Conservation (phyloP, 1,284 basidiomycete genomes). For the Rhizoctonia solani region DNA sequence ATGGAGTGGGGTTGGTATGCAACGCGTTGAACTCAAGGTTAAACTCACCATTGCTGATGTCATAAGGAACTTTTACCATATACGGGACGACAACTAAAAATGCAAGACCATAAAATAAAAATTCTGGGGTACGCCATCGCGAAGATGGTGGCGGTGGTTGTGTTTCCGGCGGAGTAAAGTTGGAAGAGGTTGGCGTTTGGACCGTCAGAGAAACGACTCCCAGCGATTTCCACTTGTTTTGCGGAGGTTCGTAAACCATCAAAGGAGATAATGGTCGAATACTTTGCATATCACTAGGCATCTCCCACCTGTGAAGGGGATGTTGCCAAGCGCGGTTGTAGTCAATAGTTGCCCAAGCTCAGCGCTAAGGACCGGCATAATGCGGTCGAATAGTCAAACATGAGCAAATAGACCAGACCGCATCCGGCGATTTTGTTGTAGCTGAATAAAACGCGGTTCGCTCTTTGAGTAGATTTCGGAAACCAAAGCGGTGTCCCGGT, state of each 20-base stretch:
- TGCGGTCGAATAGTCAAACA: no score
- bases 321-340: no score
- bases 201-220: slow-evolving; percentile 50
- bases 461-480: no score
- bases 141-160: slow-evolving; percentile 46
- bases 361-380: background rate
- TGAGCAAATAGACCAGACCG: no score
- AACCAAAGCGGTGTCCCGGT: no score
- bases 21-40: background rate
- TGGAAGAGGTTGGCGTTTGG: slow-evolving; percentile 51
- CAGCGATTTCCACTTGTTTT: slow-evolving; percentile 30
- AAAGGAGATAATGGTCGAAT: slow-evolving; percentile 15
- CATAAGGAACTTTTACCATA: slow-evolving; percentile 81
- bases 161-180: slow-evolving; percentile 41
- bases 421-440: no score
- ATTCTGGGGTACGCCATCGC: slow-evolving; percentile 84
- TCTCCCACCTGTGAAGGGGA: background rate
- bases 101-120: slow-evolving; percentile 73
- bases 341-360: background rate
- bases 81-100: slow-evolving; percentile 68
- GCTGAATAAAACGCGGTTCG: no score
- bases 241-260: slow-evolving; percentile 6
- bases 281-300: slow-evolving; percentile 32
- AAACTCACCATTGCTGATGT: slow-evolving; percentile 73
- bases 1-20: slow-evolving; percentile 19